Base-by-base conservation (phyloP, 2,329 filamentous ascomycete genomes). In the Nemania sp. region DNA sequence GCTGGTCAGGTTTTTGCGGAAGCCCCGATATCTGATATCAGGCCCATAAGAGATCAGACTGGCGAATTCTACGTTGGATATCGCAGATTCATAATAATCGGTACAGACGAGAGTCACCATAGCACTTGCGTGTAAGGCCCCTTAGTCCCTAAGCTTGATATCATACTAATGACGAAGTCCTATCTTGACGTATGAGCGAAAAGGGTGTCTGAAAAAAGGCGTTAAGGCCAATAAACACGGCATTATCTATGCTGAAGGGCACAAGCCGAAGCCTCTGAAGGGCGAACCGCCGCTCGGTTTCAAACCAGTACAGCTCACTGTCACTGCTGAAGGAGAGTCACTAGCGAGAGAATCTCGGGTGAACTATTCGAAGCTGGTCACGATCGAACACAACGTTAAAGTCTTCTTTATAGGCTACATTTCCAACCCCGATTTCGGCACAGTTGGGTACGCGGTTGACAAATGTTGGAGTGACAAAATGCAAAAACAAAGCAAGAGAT, bases 331-430 rank as follows among this genome's bases (percentile, higher is more conserved):
- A 12, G 72, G 70, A 26, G 79, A 83, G 54, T 74, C 68, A 49
- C 71, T 84, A 6, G 71, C 72, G 9, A 71, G 60, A 24, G 75
- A 79, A 56, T 84, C 81, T 11, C 76, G 81, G 5, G 74, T 83
- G 59, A 83, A 84, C 67, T 84, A 83, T 65, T 77, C 79, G 5
- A 83, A 83, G 57, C 69, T 80, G 5, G 72, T 76, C 23, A 81
- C 79, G 3, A 72, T 84, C 22, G 80, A 83, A 64, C 81, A 84
- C 68, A 84, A 84, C 61, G 70, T 78, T 60, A 76, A 73, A 40
- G 79, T 84, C n/a, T 73, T 78, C 60, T 82, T 84, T 61, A 78
- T 84, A 46, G 81, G 81, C n/a, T 63, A 67, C 4, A 71, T 84
- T 14, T 50, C 63, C 3, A 49, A 60, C 1, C 61, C 70, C 0